Conservation (phyloP, 192 early-diverging fungal genomes). For the Coemansia sp. region DNA sequence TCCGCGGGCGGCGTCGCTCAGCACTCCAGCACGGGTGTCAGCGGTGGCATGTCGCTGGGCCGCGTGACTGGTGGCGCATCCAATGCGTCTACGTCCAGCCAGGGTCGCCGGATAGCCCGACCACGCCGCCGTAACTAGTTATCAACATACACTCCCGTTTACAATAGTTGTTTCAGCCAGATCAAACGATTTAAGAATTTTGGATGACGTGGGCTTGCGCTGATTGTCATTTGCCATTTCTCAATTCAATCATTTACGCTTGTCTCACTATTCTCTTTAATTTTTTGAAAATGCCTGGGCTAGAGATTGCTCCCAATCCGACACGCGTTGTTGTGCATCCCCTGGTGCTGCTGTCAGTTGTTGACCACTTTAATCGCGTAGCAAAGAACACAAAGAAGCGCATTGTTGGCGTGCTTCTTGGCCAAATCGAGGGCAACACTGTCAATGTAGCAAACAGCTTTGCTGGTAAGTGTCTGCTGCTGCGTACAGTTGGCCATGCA, state of each 20-base stretch:
- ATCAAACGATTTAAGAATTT: conserved; percentile 4
- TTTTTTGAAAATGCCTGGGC: conserved; percentile 35
- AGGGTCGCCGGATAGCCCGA: conserved; percentile 34
- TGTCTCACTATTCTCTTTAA: not conserved
- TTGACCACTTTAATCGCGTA: conserved; percentile 98
- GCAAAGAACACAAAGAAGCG: conserved; percentile 93
- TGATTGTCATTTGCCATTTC: too few relatives aligned
- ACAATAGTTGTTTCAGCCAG: not conserved
- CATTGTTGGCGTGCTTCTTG: conserved; percentile 93
- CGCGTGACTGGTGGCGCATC: conserved; percentile 40
- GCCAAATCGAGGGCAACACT: conserved; percentile 78
- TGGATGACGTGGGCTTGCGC: conserved; percentile 23
- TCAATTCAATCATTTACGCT: not conserved
- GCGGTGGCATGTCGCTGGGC: conserved; percentile 34
- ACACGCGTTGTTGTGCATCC: conserved; percentile 87
- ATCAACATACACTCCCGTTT: not conserved
- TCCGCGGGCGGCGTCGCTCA: conserved; percentile 23
- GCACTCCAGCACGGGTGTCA: conserved; percentile 31
- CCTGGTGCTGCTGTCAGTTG: conserved; percentile 95
- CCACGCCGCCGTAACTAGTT: conserved; percentile 33
- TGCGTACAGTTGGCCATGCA: not conserved
- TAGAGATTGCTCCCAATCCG: conserved; percentile 46
- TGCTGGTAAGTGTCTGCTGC: conserved; percentile 67
- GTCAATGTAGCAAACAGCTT: conserved; percentile 98
- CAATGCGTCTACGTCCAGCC: conserved; percentile 37